Evolutionary conservation across 805 yeast species (phyloP), one percentile per base, ranked within the genome.

Genomic region (Starmerella asiatica): DNA sequence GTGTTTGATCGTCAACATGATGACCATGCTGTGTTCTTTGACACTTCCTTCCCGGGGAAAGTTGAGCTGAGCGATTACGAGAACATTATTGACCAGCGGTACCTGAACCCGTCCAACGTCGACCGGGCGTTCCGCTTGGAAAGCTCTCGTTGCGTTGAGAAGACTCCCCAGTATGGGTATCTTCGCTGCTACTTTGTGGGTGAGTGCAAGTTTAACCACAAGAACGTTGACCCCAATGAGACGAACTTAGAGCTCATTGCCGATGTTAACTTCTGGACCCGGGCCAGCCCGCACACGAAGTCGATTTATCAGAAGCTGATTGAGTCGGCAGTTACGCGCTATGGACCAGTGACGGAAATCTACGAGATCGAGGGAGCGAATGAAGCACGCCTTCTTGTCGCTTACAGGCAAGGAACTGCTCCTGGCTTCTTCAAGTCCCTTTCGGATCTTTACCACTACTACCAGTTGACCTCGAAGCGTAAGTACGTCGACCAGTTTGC

Each of bases 401-500:
- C 94, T 34, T 88, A 72, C 65, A 79, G 77, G 52, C 85, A 80
- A 58, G 75, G 76, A 47, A 68, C 93, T 20, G 78, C 96, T 11
- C 79, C 91, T 34, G 78, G 84, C 50, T 88, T 79, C 65, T 83
- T 78, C 60, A 75, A 93, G 27, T 93, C 96, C 17, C 69, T 88
- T 46, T 71, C 83, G 37, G 80, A 86, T 47, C 69, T 88, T 58
- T 86, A 86, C 53, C 79, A 79, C 58, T 91, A 84, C 67, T 88
- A 88, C 63, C 80, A 84, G 47, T 70, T 91, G 51, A 71, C 74
- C 34, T 75, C 86, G 44, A 76, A 91, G 37, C 75, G 95, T 60
- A 85, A 85, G 63, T 91, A 86, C 57, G 85, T 91, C 43, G 98
- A 88, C 61, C 91, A 86, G 58, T 91, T 88, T 58, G 69, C 86